phyloP scores from a whole-genome alignment of 1,284 basidiomycete genomes.

The Mycena citricolor region DNA sequence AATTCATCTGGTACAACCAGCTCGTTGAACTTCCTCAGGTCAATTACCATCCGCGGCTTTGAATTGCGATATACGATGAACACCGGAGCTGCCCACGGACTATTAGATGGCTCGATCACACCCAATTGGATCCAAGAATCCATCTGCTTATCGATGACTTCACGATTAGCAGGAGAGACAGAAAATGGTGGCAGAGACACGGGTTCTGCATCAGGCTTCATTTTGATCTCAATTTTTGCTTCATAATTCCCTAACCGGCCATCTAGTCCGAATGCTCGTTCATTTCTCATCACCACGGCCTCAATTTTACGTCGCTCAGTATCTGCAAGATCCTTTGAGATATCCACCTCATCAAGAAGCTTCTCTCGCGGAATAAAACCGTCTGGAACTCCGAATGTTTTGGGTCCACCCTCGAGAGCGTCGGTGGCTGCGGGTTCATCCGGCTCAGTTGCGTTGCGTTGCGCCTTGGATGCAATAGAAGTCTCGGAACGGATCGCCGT shows the following conservation, averaged over 20 bases:
- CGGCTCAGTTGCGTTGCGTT: constrained; percentile 6
- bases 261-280: constrained; percentile 2
- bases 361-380: too few relatives aligned
- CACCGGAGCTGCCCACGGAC: neutral
- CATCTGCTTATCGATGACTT: constrained; percentile 28
- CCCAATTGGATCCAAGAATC: constrained; percentile 1
- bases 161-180: constrained; percentile 27
- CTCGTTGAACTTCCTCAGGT: constrained; percentile 1
- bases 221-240: neutral
- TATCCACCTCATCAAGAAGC: constrained; percentile 4
- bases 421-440: constrained; percentile 7
- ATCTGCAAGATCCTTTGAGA: neutral
- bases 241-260: constrained; percentile 3
- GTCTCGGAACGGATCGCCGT: neutral
- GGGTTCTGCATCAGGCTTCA: constrained; percentile 21
- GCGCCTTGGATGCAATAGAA: constrained; percentile 10
- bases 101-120: neutral
- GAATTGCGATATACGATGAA: constrained; percentile 1
- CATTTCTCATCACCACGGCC: neutral
- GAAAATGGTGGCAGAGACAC: constrained; percentile 26
- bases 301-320: neutral
- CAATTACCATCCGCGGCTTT: constrained; percentile 3
- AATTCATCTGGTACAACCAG: constrained; percentile 2
- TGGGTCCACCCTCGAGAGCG: constrained; percentile 15
- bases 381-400: too few relatives aligned